Conservation (phyloP, 805 yeast genomes). For the Kodamaea nitidulidarum region DNA sequence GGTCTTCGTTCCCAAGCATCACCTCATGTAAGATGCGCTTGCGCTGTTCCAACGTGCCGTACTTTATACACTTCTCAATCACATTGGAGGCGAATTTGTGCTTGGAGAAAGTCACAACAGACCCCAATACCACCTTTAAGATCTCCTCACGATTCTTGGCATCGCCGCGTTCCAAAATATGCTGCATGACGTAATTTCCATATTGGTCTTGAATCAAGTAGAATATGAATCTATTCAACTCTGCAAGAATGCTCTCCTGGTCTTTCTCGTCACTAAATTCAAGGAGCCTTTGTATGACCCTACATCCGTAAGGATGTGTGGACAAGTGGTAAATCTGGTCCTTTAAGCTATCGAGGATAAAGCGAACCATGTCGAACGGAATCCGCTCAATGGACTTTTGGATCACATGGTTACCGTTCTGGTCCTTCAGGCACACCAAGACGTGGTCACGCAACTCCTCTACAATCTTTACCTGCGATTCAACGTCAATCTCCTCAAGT, state of each 20-base stretch:
- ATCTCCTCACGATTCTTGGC: constrained; percentile 56
- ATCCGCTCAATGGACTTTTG: constrained; percentile 90
- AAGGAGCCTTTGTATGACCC: constrained; percentile 89
- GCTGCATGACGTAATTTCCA: constrained; percentile 97
- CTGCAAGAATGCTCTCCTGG: constrained; percentile 62
- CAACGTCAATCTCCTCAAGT: constrained; percentile 61
- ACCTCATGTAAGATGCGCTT: constrained; percentile 62
- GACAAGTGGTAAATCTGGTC: constrained; percentile 79
- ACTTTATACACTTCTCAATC: constrained; percentile 86
- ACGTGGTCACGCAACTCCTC: constrained; percentile 72
- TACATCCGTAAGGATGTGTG: constrained; percentile 95
- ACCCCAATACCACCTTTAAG: constrained; percentile 62
- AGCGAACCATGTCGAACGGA: constrained; percentile 65
- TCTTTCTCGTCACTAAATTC: constrained; percentile 70
- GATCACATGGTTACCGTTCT: constrained; percentile 96
- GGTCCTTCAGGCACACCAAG: constrained; percentile 63
- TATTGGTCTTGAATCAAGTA: constrained; percentile 90
- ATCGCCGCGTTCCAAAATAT: constrained; percentile 83
- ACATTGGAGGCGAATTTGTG: constrained; percentile 98
- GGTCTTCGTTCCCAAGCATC: constrained; percentile 48
- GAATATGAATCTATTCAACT: constrained; percentile 66
- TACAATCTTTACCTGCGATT: constrained; percentile 64
- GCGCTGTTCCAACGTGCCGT: constrained; percentile 64
- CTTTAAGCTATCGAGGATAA: constrained; percentile 67
- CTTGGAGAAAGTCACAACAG: constrained; percentile 78